Evolutionary conservation across 164 flowering plant species (phyloP), one percentile per base, ranked within the genome.

Genomic region (Annona cherimola): DNA sequence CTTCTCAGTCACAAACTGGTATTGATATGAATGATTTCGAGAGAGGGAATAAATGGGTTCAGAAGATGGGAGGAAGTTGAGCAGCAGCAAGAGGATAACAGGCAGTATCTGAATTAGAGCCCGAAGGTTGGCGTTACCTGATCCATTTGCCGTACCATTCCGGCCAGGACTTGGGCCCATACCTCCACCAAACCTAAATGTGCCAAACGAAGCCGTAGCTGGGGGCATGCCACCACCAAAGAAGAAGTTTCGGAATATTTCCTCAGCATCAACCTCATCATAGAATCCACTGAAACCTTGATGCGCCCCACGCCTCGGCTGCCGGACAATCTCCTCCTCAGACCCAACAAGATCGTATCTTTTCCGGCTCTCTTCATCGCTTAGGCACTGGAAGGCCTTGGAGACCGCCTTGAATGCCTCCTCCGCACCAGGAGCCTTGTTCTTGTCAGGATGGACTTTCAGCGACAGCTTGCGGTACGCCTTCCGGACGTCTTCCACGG

Each of bases 381-480:
- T 86, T 42, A 94, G 85, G 69, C 98, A 94, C 83, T 91, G 93
- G 81, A 92, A 94, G 2, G 98, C 97, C 79, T 87, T 94, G 0
- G 98, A 94, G 3, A 94, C 98, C 11, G 81, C 73, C 85, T 94
- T 94, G 74, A 94, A 94, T 0, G 98, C 96, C 73, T 94, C 98
- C 78, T 94, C 98, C 0, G 98, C 88, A 2, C 98, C 98, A 2
- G 98, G 96, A 0, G 98, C 93, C 61, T 80, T 81, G 83, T 94
- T 94, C 83, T 94, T 94, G 72, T 94, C 98, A 0, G 98, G 97
- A 66, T 94, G 98, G 61, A 94, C 97, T 71, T 92, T 94, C 83
- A 94, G 69, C 0, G 97, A 94, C 60, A 94, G 68, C 69, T 94
- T 94, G 57, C 96, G 71, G 70, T 94, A 94, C 0, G 94, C 89